A percentile compares a stretch with the other conserved stretches of the same genome.
Evolutionary conservation across 805 yeast species (phyloP).

Genomic region (Suhomyces faveliae): DNA sequence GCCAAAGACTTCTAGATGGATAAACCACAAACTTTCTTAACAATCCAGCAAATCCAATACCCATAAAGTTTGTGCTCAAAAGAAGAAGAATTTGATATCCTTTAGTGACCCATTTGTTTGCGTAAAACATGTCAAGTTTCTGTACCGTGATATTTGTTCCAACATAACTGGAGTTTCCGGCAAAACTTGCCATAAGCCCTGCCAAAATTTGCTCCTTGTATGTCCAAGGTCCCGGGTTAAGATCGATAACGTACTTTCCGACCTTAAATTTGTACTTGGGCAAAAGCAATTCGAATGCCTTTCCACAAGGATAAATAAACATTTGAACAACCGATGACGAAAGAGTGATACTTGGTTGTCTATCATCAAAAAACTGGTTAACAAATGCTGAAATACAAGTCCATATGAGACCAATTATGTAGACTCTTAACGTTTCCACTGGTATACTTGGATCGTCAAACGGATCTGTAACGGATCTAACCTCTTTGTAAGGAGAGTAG

Average conservation of each 20-base stretch:
- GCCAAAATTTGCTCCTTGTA: slow-evolving; percentile 66
- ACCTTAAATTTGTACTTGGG: slow-evolving; percentile 31
- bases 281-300: slow-evolving; percentile 27
- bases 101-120: slow-evolving; percentile 21
- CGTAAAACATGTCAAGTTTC: slow-evolving; percentile 25
- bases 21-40: slow-evolving; percentile 17
- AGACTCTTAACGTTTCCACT: slow-evolving; percentile 47
- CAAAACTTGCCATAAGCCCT: slow-evolving; percentile 42
- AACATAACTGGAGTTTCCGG: slow-evolving; percentile 25
- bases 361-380: slow-evolving; percentile 54
- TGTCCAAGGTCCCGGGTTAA: slow-evolving; percentile 66
- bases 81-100: slow-evolving; percentile 17
- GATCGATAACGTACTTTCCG: slow-evolving; percentile 12
- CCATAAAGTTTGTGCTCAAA: slow-evolving; percentile 16
- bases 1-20: slow-evolving; percentile 17
- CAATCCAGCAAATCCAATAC: slow-evolving; percentile 19
- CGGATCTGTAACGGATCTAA: slow-evolving; percentile 40
- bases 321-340: slow-evolving; percentile 45
- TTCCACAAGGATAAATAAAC: slow-evolving; percentile 47
- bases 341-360: slow-evolving; percentile 49
- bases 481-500: slow-evolving; percentile 44
- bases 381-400: slow-evolving; percentile 56
- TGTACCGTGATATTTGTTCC: slow-evolving; percentile 19
- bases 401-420: slow-evolving; percentile 52
- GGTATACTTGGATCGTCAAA: slow-evolving; percentile 34